Conservation (phyloP, 2,329 filamentous ascomycete genomes). For the Rhexocercosporidium sp. region DNA sequence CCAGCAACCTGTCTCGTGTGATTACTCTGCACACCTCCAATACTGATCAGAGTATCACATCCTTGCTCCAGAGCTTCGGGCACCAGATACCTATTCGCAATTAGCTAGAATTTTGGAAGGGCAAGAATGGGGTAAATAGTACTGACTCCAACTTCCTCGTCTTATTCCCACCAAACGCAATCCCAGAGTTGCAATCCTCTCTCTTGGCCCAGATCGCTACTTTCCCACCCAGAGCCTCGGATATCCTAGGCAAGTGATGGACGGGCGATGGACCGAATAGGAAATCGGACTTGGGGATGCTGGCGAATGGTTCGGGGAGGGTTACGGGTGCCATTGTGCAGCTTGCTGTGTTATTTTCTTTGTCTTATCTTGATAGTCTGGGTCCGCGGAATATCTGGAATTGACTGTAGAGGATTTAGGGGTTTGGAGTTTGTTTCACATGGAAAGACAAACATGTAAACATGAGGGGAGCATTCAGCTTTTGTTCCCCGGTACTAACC, state of each 20-base stretch:
- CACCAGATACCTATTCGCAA: constrained; percentile 58
- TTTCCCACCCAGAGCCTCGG: constrained; percentile 61
- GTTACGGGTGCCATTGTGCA: constrained; percentile 37
- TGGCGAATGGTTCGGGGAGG: constrained; percentile 66
- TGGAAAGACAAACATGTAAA: neutral
- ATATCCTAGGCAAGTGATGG: constrained; percentile 69
- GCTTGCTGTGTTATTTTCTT: neutral
- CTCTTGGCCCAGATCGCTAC: constrained; percentile 73
- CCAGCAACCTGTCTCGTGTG: constrained; percentile 72
- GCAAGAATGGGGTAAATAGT: neutral
- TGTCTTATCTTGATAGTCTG: neutral
- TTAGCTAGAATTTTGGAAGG: neutral
- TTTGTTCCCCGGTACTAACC: neutral
- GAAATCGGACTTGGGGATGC: constrained; percentile 65
- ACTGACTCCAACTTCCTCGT: constrained; percentile 67
- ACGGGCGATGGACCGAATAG: constrained; percentile 73
- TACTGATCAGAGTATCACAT: constrained; percentile 67
- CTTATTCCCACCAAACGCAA: constrained; percentile 74
- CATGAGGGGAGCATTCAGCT: neutral
- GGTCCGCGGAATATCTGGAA: too few species aligned
- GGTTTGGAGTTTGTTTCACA: neutral
- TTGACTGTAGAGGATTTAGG: neutral
- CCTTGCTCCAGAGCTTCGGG: constrained; percentile 63
- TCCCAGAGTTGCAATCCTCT: constrained; percentile 72
- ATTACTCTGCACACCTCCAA: constrained; percentile 73